Conservation (phyloP, 352 stramenopile species). For the Pythium myriotylum region DNA sequence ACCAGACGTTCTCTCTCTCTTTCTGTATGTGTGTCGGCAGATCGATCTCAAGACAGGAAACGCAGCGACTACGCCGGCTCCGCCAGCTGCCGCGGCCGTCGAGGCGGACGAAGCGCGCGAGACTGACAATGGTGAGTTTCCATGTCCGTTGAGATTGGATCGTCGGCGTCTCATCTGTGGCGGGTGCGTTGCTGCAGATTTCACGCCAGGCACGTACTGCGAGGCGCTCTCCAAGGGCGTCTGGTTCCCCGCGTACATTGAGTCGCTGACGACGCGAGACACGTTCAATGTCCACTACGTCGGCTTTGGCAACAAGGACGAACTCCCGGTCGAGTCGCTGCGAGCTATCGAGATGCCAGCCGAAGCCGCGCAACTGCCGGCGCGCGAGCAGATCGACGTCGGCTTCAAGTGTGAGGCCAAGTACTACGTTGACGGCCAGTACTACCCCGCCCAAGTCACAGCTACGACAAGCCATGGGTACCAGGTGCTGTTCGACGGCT, state of each 20-base stretch:
- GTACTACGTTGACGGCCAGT: constrained; percentile 80
- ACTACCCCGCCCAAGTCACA: constrained; percentile 74
- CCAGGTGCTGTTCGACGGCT: constrained; percentile 87
- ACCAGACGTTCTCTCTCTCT: background rate
- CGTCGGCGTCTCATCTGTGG: too few species aligned
- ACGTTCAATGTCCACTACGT: constrained; percentile 78
- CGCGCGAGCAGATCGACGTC: constrained; percentile 44
- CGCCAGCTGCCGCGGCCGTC: background rate
- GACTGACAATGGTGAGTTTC: background rate
- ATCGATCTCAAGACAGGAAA: constrained; percentile 27
- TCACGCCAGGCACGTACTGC: constrained; percentile 47
- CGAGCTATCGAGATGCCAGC: constrained; percentile 20
- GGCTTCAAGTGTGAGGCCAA: constrained; percentile 74
- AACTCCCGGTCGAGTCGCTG: constrained; percentile 45
- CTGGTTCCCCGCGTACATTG: constrained; percentile 73
- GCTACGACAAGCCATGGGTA: constrained; percentile 71
- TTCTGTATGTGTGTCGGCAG: constrained; percentile 13
- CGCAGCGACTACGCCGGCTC: background rate
- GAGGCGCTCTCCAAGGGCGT: constrained; percentile 66
- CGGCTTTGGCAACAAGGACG: constrained; percentile 66
- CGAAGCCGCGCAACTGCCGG: constrained; percentile 32
- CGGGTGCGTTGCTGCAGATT: constrained; percentile 15
- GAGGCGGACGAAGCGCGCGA: background rate
- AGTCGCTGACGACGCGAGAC: constrained; percentile 53
- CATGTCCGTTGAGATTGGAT: background rate